These are phyloP conservation scores for Penstemon newberryi DNA, from an alignment of 257 asterid species.

Conservation along the genomic window DNA sequence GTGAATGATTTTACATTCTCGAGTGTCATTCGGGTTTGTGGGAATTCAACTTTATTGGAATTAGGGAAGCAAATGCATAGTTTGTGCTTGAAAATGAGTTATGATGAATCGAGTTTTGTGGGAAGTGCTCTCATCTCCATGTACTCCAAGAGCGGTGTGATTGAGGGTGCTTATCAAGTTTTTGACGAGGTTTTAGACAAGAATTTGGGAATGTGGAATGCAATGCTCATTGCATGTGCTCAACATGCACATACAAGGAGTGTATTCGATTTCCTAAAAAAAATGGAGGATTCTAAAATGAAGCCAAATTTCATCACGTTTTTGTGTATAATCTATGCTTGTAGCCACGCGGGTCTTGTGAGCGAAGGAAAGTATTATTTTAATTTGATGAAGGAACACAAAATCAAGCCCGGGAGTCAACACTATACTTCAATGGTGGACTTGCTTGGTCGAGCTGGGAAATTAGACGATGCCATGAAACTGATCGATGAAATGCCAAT, in stretches of 20 bases:
- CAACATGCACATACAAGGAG: constrained; percentile 63
- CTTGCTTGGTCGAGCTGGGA: constrained; percentile 83
- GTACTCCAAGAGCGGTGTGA: constrained; percentile 82
- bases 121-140: constrained; percentile 74
- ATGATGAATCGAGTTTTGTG: constrained; percentile 52
- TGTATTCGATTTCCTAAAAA: constrained; percentile 58
- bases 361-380: constrained; percentile 65
- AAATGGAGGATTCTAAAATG: constrained; percentile 46
- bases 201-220: constrained; percentile 82
- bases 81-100: constrained; percentile 63
- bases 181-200: constrained; percentile 52
- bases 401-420: constrained; percentile 67
- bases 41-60: constrained; percentile 64
- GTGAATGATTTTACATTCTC: constrained; percentile 85
- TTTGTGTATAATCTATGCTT: constrained; percentile 63
- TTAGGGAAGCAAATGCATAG: constrained; percentile 81
- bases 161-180: constrained; percentile 61
- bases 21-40: constrained; percentile 82
- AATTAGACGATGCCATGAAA: constrained; percentile 65
- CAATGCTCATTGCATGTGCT: constrained; percentile 76
- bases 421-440: constrained; percentile 92
- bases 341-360: constrained; percentile 81
- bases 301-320: constrained; percentile 80
- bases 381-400: constrained; percentile 55
- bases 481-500: constrained; percentile 74